Conservation (phyloP, 352 stramenopile genomes). For the Pythium aristosporum region DNA sequence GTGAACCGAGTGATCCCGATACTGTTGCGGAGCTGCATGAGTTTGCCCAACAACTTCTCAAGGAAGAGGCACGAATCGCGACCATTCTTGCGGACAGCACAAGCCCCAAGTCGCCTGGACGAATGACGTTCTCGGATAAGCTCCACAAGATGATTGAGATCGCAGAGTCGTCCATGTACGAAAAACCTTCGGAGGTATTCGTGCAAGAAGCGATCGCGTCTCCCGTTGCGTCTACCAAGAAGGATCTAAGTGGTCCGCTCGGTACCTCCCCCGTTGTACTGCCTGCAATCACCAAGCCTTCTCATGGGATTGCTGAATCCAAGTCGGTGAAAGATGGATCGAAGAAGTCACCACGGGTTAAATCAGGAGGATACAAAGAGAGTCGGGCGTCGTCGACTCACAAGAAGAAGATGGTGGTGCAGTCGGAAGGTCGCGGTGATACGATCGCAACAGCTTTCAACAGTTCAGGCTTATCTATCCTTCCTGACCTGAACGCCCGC, state of each 20-base stretch:
- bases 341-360: conserved; percentile 28
- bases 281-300: conserved; percentile 5
- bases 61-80: conserved; percentile 55
- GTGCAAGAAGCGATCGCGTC: conserved; percentile 9
- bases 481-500: conserved; percentile 28
- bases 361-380: conserved; percentile 43
- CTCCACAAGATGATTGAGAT: conserved; percentile 84
- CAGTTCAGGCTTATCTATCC: conserved; percentile 6
- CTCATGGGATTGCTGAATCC: conserved; percentile 9
- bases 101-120: conserved; percentile 49
- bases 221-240: not conserved
- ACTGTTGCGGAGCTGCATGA: conserved; percentile 56
- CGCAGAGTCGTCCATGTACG: conserved; percentile 65
- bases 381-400: conserved; percentile 12
- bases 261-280: conserved; percentile 5
- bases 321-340: conserved; percentile 6
- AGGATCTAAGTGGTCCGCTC: not conserved
- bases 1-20: conserved; percentile 17
- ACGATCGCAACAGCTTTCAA: not conserved
- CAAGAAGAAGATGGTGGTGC: conserved; percentile 9
- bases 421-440: not conserved
- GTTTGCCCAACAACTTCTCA: conserved; percentile 59
- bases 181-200: conserved; percentile 20
- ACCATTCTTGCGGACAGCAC: conserved; percentile 38
- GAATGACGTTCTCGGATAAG: conserved; percentile 75